Conservation (phyloP, 257 asterid species). For the Echites panduratus region DNA sequence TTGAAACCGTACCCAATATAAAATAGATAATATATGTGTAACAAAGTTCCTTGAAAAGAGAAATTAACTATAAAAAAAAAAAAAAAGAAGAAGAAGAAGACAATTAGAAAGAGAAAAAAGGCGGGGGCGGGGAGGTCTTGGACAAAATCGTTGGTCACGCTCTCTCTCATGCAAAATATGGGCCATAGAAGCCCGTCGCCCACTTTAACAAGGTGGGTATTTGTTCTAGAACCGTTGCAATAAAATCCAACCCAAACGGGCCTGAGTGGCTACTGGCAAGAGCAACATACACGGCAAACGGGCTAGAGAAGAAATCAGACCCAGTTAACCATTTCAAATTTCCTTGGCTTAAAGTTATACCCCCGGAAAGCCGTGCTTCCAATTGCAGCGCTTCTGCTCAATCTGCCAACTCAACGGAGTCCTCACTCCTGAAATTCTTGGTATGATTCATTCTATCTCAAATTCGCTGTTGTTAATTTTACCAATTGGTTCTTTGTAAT, state of each 20-base stretch:
- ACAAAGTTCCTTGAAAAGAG: too few species aligned
- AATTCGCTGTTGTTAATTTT: not conserved
- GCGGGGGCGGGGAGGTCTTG: too few species aligned
- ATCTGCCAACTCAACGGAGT: not conserved
- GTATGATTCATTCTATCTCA: not conserved
- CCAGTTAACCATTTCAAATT: not conserved
- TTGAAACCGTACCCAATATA: too few species aligned
- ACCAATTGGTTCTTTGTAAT: not conserved
- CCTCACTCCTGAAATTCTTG: not conserved
- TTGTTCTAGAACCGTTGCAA: not conserved
- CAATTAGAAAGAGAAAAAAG: too few species aligned
- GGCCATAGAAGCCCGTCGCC: not conserved
- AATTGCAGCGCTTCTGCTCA: not conserved
- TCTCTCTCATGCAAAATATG: not conserved
- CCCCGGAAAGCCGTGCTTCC: constrained; percentile 4
- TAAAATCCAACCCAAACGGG: not conserved
- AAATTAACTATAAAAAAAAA: too few species aligned
- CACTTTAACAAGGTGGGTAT: not conserved
- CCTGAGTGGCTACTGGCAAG: too few species aligned
- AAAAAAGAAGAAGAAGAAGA: too few species aligned
- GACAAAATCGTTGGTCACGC: too few species aligned
- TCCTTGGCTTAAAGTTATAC: constrained; percentile 3
- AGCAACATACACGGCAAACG: not conserved
- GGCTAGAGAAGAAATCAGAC: not conserved
- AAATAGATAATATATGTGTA: too few species aligned